Base-by-base conservation (phyloP, 768 basidiomycete genomes). In the Pleurotus eryngii region DNA sequence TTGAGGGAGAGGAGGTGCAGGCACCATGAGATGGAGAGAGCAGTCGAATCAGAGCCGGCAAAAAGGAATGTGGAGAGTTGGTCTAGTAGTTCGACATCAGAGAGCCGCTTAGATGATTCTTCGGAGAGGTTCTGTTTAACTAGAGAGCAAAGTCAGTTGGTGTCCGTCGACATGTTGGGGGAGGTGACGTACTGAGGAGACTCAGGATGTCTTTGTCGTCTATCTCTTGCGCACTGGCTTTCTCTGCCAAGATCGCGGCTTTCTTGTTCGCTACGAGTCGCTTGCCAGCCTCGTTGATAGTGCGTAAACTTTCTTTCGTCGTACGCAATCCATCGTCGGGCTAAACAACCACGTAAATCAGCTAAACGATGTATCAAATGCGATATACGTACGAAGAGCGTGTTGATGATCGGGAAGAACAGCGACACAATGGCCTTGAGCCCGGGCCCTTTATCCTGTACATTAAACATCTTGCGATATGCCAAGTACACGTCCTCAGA, bases 31-130 rank as follows among this genome's bases (percentile, higher is more conserved):
- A 86, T 70, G 17, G 82, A 77, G 6, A 84, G 72, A 5, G 82
- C 74, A 27, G 82, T 81, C 2, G 83, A 78, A 63, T 87, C 85
- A 22, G 85, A 82, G 11, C 87, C 86, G 2, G 80, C 84, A 42
- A 85, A 80, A 56, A 87, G 73, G 67, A 87, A 81, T 27, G 84
- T 84, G n/a, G 80, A 79, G 61, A 85, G 80, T 66, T 86, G 84
- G 59, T 82, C 81, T 6, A 85, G 70, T n/a, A 86, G 70, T 49
- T 85, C 85, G 26, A 76, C 65, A 59, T 89, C 87, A n/a, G 82
- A 76, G 49, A 89, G 67, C 14, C 76, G 74, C 59, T 74, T 72
- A 5, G 74, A 70, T 3, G 73, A 61, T 55, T 79, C 75, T 18
- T 69, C 70, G 8, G 78, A 76, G 11, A 83, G 71, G 67, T 87